phyloP scores from a whole-genome alignment of 495 filamentous ascomycete genomes.

The Lepidopterella palustris region DNA sequence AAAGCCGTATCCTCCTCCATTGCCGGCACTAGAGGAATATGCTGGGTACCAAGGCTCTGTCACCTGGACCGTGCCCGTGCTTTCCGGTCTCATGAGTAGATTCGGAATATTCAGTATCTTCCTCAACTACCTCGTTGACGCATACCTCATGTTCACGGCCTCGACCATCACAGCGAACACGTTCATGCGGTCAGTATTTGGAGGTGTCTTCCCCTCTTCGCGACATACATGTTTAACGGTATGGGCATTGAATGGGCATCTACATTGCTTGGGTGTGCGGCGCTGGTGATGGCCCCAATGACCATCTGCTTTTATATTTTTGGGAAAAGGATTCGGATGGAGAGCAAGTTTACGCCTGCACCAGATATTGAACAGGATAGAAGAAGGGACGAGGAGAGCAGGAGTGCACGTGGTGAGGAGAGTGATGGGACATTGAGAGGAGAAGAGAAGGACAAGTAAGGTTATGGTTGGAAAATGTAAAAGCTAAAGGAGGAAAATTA shows the following conservation, averaged over 20 bases:
- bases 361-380: slow-evolving; percentile 18
- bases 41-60: neutral
- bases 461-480: too few relatives aligned
- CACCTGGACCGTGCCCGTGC: slow-evolving; percentile 19
- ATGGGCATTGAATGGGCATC: slow-evolving; percentile 25
- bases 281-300: slow-evolving; percentile 8
- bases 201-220: slow-evolving; percentile 34
- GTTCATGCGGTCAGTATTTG: slow-evolving; percentile 31
- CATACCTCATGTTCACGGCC: slow-evolving; percentile 29
- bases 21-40: slow-evolving; percentile 41
- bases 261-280: slow-evolving; percentile 19
- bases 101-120: slow-evolving; percentile 23
- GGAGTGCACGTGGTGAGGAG: neutral
- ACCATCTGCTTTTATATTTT: slow-evolving; percentile 18
- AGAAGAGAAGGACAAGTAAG: neutral
- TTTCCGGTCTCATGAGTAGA: slow-evolving; percentile 19
- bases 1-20: slow-evolving; percentile 40
- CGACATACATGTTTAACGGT: slow-evolving; percentile 31
- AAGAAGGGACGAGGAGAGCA: slow-evolving; percentile 16
- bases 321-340: slow-evolving; percentile 15
- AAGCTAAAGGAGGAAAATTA: too few relatives aligned
- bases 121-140: slow-evolving; percentile 27
- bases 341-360: slow-evolving; percentile 1
- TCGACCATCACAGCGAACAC: slow-evolving; percentile 37
- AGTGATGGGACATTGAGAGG: neutral